Evolutionary conservation across 1,284 basidiomycete genomes (phyloP), one percentile per base, ranked within the genome.

Genomic region (Boletus holoroseus): DNA sequence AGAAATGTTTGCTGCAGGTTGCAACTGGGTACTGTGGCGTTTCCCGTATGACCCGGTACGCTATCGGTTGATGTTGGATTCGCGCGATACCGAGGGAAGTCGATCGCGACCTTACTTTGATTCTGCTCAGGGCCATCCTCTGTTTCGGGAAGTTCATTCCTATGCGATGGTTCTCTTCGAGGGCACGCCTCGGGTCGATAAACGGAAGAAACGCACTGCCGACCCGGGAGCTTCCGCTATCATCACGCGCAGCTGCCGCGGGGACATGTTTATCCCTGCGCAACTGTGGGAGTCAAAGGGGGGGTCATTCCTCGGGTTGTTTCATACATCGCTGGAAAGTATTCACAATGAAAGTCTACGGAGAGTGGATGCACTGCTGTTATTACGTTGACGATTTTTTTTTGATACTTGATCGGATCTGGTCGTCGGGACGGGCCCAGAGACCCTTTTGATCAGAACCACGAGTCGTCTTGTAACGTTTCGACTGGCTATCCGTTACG

Each of bases 251-350:
- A 36, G 5, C 16, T 37, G 3, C 39, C n/a, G 18, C 26, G 15
- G 26, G 42, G 18, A 28, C 7, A 16, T 24, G 8, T 6, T 31
- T 18, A 16, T 18, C 15, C 18, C 30, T 38, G 12, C 3, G 3
- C 16, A 6, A 15, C 35, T 24, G 47, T 48, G 58, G 28, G 54
- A 52, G 20, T 20, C 26, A 36, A 20, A 8, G 22, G 11, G 20
- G 20, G 20, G 28, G 24, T 12, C 0, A 32, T 36, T 41, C 8
- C 28, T 38, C 5, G 16, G 18, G 22, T 36, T 32, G 43, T 44
- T 45, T 36, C n/a, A 7, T 15, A 28, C 2, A 3, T 15, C 5
- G 7, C 6, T 28, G 5, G 31, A 35, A 34, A 12, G 16, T 12
- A 5, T 37, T 9, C 18, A 13, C 7, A 9, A 26, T 20, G 9